Base-by-base conservation (phyloP, 1,284 basidiomycete species). In the Cutaneotrichosporon dermatis region DNA sequence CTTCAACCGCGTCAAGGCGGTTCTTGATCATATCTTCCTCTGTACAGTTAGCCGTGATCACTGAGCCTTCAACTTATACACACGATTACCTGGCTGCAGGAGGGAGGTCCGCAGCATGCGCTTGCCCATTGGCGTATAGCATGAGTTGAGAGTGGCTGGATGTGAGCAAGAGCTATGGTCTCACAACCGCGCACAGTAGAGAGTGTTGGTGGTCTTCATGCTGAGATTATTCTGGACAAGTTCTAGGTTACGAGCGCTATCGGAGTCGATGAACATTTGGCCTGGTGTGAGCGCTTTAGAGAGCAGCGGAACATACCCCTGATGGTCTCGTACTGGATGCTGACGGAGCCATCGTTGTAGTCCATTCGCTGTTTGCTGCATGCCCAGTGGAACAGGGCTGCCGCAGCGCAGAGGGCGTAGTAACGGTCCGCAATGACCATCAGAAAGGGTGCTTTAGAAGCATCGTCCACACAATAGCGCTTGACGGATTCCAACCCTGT, bases 191-290 rank as follows among this genome's bases (percentile, higher is more conserved):
- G 49, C 73, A 92, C 92, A 89, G 85, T 77, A 89, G 84, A 46
- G 90, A 71, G 10, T 89, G 86, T 79, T 88, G 82, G 13, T 69
- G 0, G 85, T 87, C 69, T 85, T 89, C 67, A 83, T 83, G 45
- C 79, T 81, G 2, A 84, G 73, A 69, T 84, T 82, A 72, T 92
- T 96, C 11, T 82, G 84, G 3, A 93, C 87, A 1, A 98, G 81
- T 75, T 98, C 94, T 2, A 98, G 82, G 71, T 93, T 92, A 50
- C 83, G 84, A 1, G 86, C 89, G 0, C 88, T 91, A 59, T 93
- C 92, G 0, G 86, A 83, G 71, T 96, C 93, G 66, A 98, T 89
- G 82, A 95, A 84, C 87, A 96, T 90, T 0, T 90, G 93, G 0
- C 92, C 92, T 75, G n/a, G 16, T 12, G 42, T 55, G 40, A 55